Evolutionary conservation across 148 eudicot genomes (phyloP).

Genomic region (Agrostemma githago): DNA sequence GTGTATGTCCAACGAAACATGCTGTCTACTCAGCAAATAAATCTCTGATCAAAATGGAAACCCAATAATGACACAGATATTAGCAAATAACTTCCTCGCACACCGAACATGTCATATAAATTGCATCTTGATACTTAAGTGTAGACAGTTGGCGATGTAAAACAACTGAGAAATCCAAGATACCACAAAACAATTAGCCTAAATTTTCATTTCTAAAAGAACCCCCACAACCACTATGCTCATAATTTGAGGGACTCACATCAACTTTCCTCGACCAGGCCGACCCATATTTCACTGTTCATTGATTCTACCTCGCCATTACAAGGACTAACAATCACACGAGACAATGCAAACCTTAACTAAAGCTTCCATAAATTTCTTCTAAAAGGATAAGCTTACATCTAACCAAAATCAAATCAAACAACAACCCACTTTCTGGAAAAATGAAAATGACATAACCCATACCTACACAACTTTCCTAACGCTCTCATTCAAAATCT

Average conservation of each 20-base stretch:
- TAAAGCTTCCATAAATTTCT: not conserved
- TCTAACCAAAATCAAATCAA: conserved; percentile 11
- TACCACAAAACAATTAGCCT: not conserved
- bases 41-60: not conserved
- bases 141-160: not conserved
- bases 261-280: not conserved
- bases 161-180: not conserved
- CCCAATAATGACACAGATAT: not conserved
- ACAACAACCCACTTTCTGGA: not conserved
- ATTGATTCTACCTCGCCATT: not conserved
- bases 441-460: not conserved
- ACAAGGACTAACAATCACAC: not conserved
- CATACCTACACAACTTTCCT: not conserved
- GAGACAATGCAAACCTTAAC: not conserved
- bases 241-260: not conserved
- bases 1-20: not conserved
- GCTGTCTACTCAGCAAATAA: not conserved
- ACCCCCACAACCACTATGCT: not conserved
- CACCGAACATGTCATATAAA: not conserved
- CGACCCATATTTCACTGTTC: not conserved
- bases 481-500: not conserved
- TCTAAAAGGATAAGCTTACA: not conserved
- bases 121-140: not conserved
- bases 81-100: not conserved
- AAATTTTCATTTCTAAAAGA: not conserved